These are phyloP conservation scores for Aspergillus pseudonomiae DNA, from an alignment of 2,329 filamentous ascomycete genomes.

Conservation along the genomic window DNA sequence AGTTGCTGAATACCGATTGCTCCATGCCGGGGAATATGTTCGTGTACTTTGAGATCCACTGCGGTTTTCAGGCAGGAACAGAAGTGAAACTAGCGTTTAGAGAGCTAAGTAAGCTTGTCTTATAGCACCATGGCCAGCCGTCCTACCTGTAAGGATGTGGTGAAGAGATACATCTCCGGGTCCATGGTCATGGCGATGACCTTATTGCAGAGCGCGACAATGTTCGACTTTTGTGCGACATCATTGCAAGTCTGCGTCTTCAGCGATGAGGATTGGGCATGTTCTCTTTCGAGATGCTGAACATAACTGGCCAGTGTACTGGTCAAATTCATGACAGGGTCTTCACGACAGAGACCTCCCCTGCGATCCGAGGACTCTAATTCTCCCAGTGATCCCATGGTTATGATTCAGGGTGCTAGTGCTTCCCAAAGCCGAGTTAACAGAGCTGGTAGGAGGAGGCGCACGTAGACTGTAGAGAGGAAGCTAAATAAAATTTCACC, in stretches of 20 bases:
- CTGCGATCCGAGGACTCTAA: not conserved
- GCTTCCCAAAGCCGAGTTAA: too few relatives aligned
- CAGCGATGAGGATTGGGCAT: not conserved
- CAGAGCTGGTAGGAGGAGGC: too few relatives aligned
- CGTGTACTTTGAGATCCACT: not conserved
- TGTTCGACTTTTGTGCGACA: not conserved
- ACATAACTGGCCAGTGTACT: not conserved
- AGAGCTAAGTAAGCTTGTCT: not conserved
- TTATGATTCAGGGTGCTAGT: not conserved
- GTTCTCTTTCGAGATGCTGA: not conserved
- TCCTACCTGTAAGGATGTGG: not conserved
- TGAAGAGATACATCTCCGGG: not conserved
- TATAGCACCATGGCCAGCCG: too few relatives aligned
- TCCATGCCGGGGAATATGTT: not conserved
- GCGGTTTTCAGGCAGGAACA: not conserved
- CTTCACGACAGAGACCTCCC: not conserved
- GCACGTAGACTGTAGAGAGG: not conserved
- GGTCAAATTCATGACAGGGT: not conserved
- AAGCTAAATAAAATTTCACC: not conserved
- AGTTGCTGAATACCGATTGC: not conserved
- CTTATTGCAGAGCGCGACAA: not conserved
- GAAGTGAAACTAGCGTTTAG: not conserved
- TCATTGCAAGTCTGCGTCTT: not conserved
- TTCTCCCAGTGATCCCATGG: not conserved
- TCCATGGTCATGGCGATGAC: not conserved